These are phyloP conservation scores for Plenodomus lindquistii DNA, from an alignment of 2,329 filamentous ascomycete species.

Conservation along the genomic window DNA sequence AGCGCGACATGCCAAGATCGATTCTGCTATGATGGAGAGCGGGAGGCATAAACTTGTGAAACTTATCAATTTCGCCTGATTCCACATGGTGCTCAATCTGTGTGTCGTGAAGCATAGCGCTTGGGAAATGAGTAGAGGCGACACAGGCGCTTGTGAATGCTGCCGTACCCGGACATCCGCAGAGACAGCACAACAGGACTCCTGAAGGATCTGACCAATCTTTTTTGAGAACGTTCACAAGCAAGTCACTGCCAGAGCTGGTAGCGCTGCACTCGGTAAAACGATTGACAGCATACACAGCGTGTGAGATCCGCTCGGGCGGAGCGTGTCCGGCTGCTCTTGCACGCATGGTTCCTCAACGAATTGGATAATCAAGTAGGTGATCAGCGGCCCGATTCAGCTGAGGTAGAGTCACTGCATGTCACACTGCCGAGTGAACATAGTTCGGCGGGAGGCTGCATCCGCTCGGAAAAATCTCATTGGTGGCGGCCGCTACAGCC, in stretches of 20 bases:
- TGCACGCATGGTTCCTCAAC: neutral
- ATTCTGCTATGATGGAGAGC: neutral
- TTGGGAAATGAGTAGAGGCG: neutral
- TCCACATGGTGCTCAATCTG: neutral
- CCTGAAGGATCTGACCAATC: no score
- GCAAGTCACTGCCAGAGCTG: no score
- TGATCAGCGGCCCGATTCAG: constrained; percentile 9
- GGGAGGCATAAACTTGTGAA: neutral
- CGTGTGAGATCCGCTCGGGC: neutral
- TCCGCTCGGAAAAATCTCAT: neutral
- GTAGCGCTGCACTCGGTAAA: neutral
- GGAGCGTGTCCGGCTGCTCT: neutral
- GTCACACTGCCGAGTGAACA: constrained; percentile 4
- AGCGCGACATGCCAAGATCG: constrained; percentile 6
- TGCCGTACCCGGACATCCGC: neutral
- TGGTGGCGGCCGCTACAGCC: constrained; percentile 4
- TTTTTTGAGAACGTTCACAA: no score
- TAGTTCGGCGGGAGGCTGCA: constrained; percentile 3
- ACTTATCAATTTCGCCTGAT: neutral
- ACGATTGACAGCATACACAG: neutral
- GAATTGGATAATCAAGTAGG: constrained; percentile 1
- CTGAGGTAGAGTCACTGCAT: constrained; percentile 2
- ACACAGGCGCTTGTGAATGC: neutral
- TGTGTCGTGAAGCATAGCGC: neutral
- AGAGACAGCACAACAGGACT: neutral